Conservation (phyloP, 352 stramenopile genomes). For the Globisporangium cylindrosporum region DNA sequence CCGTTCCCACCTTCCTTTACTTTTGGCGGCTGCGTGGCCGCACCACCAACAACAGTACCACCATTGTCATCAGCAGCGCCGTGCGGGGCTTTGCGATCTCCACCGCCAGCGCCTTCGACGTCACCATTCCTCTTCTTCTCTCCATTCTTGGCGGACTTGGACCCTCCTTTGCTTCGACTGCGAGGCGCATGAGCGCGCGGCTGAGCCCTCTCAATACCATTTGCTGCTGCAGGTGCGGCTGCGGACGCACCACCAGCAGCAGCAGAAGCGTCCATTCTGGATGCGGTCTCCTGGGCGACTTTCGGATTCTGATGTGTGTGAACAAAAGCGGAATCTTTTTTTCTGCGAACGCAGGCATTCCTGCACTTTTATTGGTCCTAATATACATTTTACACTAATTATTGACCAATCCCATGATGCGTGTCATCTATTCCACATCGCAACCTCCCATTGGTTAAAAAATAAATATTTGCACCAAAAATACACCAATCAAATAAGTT, state of each 20-base stretch:
- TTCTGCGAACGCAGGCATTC: not conserved
- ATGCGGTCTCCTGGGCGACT: not conserved
- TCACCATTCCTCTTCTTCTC: not conserved
- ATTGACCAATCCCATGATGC: not conserved
- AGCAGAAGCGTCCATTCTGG: slow-evolving; percentile 3
- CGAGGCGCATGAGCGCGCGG: not conserved
- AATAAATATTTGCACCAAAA: not conserved
- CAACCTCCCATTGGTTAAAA: not conserved
- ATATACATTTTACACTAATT: not conserved
- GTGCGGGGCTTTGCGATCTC: not conserved
- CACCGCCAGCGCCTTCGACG: not conserved
- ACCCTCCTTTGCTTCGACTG: not conserved
- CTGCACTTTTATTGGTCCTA: not conserved
- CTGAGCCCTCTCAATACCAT: not conserved
- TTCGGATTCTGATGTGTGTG: not conserved
- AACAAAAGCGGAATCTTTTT: not conserved
- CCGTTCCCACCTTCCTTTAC: not conserved
- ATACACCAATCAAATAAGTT: not conserved
- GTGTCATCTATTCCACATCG: not conserved
- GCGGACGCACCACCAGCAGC: not conserved
- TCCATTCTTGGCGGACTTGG: not conserved
- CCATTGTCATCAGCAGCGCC: not conserved
- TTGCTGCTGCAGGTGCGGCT: not conserved
- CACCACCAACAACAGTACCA: not conserved
- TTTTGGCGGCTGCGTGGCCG: not conserved